Conservation (phyloP, 2,329 filamentous ascomycete species). For the Aspergillus proliferans region DNA sequence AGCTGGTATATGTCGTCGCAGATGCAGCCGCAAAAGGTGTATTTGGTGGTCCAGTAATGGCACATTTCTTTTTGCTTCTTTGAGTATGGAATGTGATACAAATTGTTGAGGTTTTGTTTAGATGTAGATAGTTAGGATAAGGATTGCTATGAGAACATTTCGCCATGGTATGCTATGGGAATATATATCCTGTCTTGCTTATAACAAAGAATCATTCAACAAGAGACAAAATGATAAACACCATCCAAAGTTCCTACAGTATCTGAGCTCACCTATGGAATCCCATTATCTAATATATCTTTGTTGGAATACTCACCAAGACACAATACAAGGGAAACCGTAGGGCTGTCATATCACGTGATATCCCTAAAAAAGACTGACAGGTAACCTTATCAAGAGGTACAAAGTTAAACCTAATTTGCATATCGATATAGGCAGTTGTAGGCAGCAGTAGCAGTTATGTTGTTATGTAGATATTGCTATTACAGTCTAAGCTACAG, state of each 20-base stretch:
- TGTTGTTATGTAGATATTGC: no score
- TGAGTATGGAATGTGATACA: not conserved
- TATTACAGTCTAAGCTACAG: no score
- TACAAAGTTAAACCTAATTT: not conserved
- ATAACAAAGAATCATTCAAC: no score
- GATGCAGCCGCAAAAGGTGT: slow-evolving; percentile 19
- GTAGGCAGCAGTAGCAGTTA: not conserved
- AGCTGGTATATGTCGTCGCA: slow-evolving; percentile 6
- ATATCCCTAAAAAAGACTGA: not conserved
- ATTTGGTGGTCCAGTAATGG: slow-evolving; percentile 11
- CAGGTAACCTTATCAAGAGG: not conserved
- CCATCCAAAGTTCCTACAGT: no score
- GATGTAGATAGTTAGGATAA: no score
- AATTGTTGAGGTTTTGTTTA: no score
- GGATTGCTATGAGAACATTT: no score
- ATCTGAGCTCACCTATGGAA: no score
- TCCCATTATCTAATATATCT: no score
- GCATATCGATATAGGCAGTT: not conserved
- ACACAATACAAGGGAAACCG: not conserved
- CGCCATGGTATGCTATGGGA: no score
- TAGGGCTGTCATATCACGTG: not conserved
- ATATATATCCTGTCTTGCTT: no score
- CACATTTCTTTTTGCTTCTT: slow-evolving; percentile 11
- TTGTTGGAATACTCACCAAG: not conserved
- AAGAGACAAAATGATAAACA: no score